Base-by-base conservation (phyloP, 2,329 filamentous ascomycete species). In the Lecanicillium sp. region DNA sequence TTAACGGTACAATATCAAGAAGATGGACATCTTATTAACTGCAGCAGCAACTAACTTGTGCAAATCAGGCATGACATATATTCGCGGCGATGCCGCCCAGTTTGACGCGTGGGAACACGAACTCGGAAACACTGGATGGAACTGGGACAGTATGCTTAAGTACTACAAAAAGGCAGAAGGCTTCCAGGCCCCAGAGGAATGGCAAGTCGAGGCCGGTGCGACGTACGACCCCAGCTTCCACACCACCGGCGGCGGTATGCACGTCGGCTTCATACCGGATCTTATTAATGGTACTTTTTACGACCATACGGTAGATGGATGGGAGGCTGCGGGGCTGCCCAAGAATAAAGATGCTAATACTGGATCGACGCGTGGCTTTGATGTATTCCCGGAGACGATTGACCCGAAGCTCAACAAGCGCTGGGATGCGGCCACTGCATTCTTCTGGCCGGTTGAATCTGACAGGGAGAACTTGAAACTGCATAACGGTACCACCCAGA, bases 141-240 rank as follows among this genome's bases (percentile, higher is more conserved):
- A 64, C 31, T 70, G 65, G 60, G 50, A 65, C 1, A 48, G 53
- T 4, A 50, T 76, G 17, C 56, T 63, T 6, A 64, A 61, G 0
- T 73, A 73, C 44, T 66, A 68, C 47, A 65, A 62, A 22, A 63
- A 64, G 48, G 58, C 63, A 9, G 62, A 67, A 45, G 46, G 43
- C 3, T 61, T 63, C 29, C 52, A 54, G 1, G 32, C 48, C 0
- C 65, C 65, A 1, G 53, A 48, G 3, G 33, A 44, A 1, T 56
- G 52, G 25, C 63, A 68, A 43, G 40, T 43, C 1, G 49, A 47
- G 1, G 51, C 50, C 2, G 65, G 65, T 4, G 61, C 56, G 5
- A 55, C 51, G 8, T 65, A 57, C 35, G 46, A 60, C 16, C 38
- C 53, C 0, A 27, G 50, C 5, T 51, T 50, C 17, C 63, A 70